Evolutionary conservation across 768 basidiomycete genomes (phyloP).

Genomic region (Ramaria rubella): DNA sequence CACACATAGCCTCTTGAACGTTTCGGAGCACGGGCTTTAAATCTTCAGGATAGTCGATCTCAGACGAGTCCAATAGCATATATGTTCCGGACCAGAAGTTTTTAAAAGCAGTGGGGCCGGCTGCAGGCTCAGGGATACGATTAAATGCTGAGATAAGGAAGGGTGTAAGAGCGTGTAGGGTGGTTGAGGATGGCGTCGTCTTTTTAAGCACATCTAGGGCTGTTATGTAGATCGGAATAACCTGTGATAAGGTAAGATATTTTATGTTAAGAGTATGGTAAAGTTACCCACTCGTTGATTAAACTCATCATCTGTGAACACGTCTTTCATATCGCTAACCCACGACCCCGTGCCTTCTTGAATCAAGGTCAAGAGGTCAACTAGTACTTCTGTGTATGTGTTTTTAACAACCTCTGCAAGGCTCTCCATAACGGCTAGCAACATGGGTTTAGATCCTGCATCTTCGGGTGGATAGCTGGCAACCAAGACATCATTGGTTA

Average conservation of each 20-base stretch:
- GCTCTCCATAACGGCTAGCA: slow-evolving; percentile 57
- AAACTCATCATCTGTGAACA: slow-evolving; percentile 50
- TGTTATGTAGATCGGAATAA: slow-evolving; percentile 59
- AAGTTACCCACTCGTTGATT: slow-evolving; percentile 46
- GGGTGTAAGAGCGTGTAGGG: slow-evolving; percentile 42
- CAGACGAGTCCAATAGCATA: slow-evolving; percentile 34
- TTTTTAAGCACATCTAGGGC: slow-evolving; percentile 45
- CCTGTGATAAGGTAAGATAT: slow-evolving; percentile 30
- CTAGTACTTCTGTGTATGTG: slow-evolving; percentile 44
- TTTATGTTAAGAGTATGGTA: neutral
- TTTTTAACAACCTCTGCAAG: slow-evolving; percentile 47
- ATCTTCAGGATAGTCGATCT: slow-evolving; percentile 47
- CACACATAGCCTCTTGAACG: slow-evolving; percentile 10
- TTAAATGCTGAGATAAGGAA: slow-evolving; percentile 54
- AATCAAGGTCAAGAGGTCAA: slow-evolving; percentile 39
- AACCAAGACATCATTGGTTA: slow-evolving; percentile 53
- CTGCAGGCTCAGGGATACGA: slow-evolving; percentile 42
- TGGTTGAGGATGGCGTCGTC: slow-evolving; percentile 33
- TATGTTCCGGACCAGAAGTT: slow-evolving; percentile 57
- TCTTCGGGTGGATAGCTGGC: slow-evolving; percentile 59
- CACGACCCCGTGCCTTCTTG: slow-evolving; percentile 54
- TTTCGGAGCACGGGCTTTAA: slow-evolving; percentile 31
- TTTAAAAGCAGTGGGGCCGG: slow-evolving; percentile 45
- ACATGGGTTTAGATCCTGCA: slow-evolving; percentile 43
- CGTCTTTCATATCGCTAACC: slow-evolving; percentile 53